Conservation (phyloP, 768 basidiomycete species). For the Boletus rex-veris region DNA sequence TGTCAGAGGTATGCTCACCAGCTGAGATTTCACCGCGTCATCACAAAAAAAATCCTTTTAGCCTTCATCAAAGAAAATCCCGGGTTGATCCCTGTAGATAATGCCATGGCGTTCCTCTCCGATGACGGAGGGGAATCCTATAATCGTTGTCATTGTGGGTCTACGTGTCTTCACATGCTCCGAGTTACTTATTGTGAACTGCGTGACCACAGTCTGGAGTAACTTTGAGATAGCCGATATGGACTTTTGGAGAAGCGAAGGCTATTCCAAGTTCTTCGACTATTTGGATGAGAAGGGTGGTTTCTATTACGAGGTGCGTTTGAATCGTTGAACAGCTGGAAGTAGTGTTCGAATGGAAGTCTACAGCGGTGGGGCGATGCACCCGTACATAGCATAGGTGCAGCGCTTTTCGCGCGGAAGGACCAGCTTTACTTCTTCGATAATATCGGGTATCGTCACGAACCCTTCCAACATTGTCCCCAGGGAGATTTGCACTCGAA, state of each 20-base stretch:
- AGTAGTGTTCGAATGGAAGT: neutral
- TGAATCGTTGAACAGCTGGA: neutral
- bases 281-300: conserved; percentile 79
- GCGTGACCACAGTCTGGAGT: conserved; percentile 53
- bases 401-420: conserved; percentile 67
- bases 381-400: conserved; percentile 83
- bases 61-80: conserved; percentile 68
- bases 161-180: conserved; percentile 1
- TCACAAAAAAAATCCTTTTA: conserved; percentile 26
- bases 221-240: conserved; percentile 87
- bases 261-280: conserved; percentile 82
- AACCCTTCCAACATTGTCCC: conserved; percentile 77
- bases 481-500: conserved; percentile 50
- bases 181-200: neutral
- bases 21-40: neutral
- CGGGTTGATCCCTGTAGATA: conserved; percentile 55
- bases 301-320: conserved; percentile 82
- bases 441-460: conserved; percentile 83
- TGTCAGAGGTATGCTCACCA: conserved; percentile 52
- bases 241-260: conserved; percentile 83
- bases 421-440: conserved; percentile 79
- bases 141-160: conserved; percentile 76
- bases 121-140: conserved; percentile 65
- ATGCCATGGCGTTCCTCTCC: conserved; percentile 72
- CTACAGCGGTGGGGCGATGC: conserved; percentile 79